A percentile compares a stretch with the other conserved stretches of the same genome.
These are phyloP conservation scores for Podaxis carcinomalis DNA, from an alignment of 768 basidiomycete species.

Conservation along the genomic window DNA sequence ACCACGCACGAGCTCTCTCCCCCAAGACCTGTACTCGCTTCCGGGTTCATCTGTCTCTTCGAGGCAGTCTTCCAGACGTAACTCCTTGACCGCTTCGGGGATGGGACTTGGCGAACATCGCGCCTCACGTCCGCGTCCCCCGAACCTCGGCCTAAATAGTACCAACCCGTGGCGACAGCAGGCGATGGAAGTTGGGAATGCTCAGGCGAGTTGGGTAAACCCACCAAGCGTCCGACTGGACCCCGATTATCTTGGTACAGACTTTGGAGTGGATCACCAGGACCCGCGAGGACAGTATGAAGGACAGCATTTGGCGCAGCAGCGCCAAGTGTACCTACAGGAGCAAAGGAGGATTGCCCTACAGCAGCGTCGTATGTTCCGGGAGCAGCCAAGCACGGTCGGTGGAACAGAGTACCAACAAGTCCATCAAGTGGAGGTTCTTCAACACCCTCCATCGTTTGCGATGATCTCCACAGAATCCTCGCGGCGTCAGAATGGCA, in stretches of 20 bases:
- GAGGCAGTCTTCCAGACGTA: constrained; percentile 10
- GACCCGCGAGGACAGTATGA: background rate
- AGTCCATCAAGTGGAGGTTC: background rate
- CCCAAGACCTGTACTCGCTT: constrained; percentile 1
- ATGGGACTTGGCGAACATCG: constrained; percentile 19
- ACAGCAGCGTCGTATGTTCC: background rate
- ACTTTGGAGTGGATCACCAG: background rate
- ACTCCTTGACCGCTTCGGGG: constrained; percentile 14
- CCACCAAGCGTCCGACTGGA: background rate
- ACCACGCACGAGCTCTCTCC: background rate
- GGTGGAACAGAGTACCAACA: background rate
- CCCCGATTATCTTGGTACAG: background rate
- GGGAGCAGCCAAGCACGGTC: background rate
- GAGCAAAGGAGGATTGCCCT: background rate
- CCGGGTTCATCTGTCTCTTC: constrained; percentile 5
- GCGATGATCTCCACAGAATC: background rate
- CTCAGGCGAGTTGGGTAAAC: background rate
- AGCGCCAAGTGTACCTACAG: background rate
- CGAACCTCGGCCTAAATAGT: constrained; percentile 25
- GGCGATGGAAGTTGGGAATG: background rate
- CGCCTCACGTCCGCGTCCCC: constrained; percentile 23
- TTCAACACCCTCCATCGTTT: background rate
- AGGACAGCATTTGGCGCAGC: background rate
- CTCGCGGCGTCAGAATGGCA: background rate
- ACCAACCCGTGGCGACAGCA: constrained; percentile 24